phyloP scores from a whole-genome alignment of 768 basidiomycete species.

The Daedaleopsis sinensis region DNA sequence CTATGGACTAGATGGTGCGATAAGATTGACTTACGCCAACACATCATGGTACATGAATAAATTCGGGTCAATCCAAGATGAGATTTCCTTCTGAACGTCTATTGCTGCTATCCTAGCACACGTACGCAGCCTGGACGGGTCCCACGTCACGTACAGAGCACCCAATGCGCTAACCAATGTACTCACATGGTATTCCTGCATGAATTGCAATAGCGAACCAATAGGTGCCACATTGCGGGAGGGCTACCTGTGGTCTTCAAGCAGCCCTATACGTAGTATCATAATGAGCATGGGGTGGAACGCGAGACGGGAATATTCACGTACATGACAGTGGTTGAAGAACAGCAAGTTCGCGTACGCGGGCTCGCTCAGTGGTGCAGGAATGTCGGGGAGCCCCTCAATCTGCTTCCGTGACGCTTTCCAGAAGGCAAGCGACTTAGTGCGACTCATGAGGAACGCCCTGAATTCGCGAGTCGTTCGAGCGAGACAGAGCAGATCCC shows the following conservation, averaged over 20 bases:
- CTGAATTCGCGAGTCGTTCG: slow-evolving; percentile 17
- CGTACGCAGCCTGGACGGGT: not conserved
- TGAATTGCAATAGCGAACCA: not conserved
- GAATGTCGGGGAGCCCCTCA: slow-evolving; percentile 28
- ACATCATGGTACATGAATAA: no score
- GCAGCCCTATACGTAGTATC: not conserved
- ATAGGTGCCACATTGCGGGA: not conserved
- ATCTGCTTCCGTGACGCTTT: slow-evolving; percentile 33
- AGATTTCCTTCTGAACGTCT: not conserved
- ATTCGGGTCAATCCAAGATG: no score
- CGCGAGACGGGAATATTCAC: slow-evolving; percentile 7
- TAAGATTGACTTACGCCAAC: no score
- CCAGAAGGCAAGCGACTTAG: slow-evolving; percentile 35
- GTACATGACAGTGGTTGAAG: slow-evolving; percentile 37
- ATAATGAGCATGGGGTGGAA: not conserved
- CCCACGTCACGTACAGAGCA: not conserved
- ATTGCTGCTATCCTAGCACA: not conserved
- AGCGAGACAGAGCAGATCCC: slow-evolving; percentile 13
- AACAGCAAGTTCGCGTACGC: slow-evolving; percentile 43
- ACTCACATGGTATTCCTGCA: not conserved
- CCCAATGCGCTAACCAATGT: not conserved
- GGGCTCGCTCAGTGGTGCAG: slow-evolving; percentile 34
- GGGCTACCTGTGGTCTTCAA: not conserved
- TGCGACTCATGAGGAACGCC: slow-evolving; percentile 15
- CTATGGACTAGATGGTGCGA: not conserved